Evolutionary conservation across 257 asterid species (phyloP).

Genomic region (Solanum boliviense): DNA sequence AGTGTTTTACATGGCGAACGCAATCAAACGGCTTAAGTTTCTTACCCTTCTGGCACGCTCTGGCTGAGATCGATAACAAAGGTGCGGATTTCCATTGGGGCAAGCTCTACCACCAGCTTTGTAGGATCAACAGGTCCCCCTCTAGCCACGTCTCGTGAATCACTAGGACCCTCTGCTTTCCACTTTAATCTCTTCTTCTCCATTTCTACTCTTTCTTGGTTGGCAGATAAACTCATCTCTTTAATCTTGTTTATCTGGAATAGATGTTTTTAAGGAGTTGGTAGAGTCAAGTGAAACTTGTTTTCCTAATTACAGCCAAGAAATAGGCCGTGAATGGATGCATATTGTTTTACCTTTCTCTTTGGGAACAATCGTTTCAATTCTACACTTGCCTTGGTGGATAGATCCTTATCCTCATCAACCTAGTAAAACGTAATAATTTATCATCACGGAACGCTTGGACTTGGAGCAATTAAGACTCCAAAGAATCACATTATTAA

Average conservation of each 20-base stretch:
- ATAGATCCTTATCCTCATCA: constrained; percentile 82
- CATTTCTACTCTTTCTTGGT: constrained; percentile 18
- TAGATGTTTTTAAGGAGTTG: background rate
- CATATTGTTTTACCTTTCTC: constrained; percentile 40
- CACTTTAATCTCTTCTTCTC: constrained; percentile 13
- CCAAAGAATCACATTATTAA: background rate
- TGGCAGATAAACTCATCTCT: constrained; percentile 14
- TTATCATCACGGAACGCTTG: background rate
- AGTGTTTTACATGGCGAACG: background rate
- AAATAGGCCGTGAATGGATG: background rate
- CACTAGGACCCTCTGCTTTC: constrained; percentile 3
- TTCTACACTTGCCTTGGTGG: constrained; percentile 56
- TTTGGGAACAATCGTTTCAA: constrained; percentile 57
- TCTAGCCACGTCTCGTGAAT: constrained; percentile 10
- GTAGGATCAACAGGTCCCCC: constrained; percentile 62
- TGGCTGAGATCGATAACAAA: constrained; percentile 40
- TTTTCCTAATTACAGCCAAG: background rate
- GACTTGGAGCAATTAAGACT: background rate
- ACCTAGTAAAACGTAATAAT: constrained; percentile 19
- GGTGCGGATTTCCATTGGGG: constrained; percentile 87
- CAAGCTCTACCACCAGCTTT: constrained; percentile 52
- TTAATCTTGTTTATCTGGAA: constrained; percentile 7
- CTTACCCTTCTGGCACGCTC: background rate
- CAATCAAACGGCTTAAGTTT: background rate
- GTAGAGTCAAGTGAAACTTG: background rate